These are phyloP conservation scores for Aspergillus sp. DNA, from an alignment of 2,329 filamentous ascomycete genomes.

Conservation along the genomic window DNA sequence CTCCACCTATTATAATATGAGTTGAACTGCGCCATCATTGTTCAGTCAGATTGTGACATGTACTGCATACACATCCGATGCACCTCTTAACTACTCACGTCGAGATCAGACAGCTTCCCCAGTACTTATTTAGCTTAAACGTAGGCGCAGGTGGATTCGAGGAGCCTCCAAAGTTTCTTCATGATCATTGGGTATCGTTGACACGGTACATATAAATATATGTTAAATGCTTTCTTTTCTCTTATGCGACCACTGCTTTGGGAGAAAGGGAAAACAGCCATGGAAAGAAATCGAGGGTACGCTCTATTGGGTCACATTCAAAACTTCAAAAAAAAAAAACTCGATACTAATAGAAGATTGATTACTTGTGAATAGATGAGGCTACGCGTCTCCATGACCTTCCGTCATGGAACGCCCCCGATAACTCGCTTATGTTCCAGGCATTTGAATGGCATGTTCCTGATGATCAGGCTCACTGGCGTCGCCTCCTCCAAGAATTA, in stretches of 20 bases:
- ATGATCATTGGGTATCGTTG: not conserved
- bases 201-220: not conserved
- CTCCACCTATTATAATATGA: not conserved
- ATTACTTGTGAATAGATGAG: slow-evolving; percentile 18
- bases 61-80: slow-evolving; percentile 1
- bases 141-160: no score
- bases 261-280: slow-evolving; percentile 14
- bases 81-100: no score
- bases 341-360: not conserved
- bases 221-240: slow-evolving; percentile 13
- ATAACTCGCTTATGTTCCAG: slow-evolving; percentile 60
- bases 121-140: no score
- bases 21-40: not conserved
- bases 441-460: slow-evolving; percentile 73
- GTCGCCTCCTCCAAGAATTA: slow-evolving; percentile 54
- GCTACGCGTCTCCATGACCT: slow-evolving; percentile 25
- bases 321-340: not conserved
- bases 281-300: slow-evolving; percentile 28
- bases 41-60: slow-evolving; percentile 3
- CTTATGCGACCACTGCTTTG: slow-evolving; percentile 10
- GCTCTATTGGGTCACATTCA: not conserved
- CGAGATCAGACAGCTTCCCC: no score
- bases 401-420: slow-evolving; percentile 32
- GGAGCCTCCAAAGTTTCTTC: no score
- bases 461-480: slow-evolving; percentile 61